Evolutionary conservation across 1,284 basidiomycete species (phyloP), one percentile per base, ranked within the genome.

Genomic region (Ceratobasidium sp.): DNA sequence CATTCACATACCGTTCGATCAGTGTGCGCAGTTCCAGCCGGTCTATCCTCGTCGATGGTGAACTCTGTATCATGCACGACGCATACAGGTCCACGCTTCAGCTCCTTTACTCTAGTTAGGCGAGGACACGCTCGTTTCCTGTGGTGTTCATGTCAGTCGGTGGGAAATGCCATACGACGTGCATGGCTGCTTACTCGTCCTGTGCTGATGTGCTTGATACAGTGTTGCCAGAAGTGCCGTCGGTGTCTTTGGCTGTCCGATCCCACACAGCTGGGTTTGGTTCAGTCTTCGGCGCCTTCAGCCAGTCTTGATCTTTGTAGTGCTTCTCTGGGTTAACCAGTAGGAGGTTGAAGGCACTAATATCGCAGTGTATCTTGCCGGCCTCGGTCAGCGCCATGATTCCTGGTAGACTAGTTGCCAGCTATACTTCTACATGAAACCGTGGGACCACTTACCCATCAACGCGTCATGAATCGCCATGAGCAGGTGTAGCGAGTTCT

Each of bases 31-130:
- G 56, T 33, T 2, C 10, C 46, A 1, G 33, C 3, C 0, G 2
- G 7, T 38, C 69, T n/a, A 17, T 59, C 40, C 40, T 71, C 56
- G 9, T 46, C 9, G 17, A 71, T 20, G 0, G 57, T 71, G 42
- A 71, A 59, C 69, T 71, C 69, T 3, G 57, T 42, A 23, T 71
- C 69, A 38, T 59, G 57, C 10, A 71, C 23, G 62, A 64, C 62
- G 13, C 62, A 64, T 17, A 64, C 62, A 1, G 62, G 62, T 5
- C 62, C 62, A 26, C 62, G 42, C 20, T 17, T 17, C n/a, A 42
- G 40, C 3, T 64, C n/a, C 10, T 42, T 26, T 17, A 46, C 42
- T 12, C 42, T 15, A 4, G 3, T 0, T 13, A 64, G n/a, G 1
- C 42, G 62, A 64, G 62, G 62, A 10, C 40, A 46, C 20, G 17